These are phyloP conservation scores for Triangularia setosa DNA, from an alignment of 2,329 filamentous ascomycete genomes.

Conservation along the genomic window DNA sequence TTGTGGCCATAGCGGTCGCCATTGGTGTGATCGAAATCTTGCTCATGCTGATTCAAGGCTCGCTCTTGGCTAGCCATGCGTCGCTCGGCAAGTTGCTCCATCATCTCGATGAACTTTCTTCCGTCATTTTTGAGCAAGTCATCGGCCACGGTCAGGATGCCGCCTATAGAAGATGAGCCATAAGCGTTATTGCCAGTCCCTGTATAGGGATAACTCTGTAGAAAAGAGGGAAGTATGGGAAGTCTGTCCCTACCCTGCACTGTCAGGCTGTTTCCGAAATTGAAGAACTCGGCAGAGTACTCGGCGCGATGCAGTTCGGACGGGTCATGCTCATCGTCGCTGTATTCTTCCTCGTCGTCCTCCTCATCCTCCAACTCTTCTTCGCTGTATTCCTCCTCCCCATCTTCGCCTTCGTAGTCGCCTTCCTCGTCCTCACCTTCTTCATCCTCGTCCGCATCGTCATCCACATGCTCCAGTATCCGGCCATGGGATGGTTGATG, in stretches of 20 bases:
- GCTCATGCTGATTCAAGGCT: slow-evolving; percentile 63
- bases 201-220: slow-evolving; percentile 28
- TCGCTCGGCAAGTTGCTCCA: slow-evolving; percentile 97
- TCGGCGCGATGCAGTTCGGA: slow-evolving; percentile 56
- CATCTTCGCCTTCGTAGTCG: slow-evolving; percentile 46
- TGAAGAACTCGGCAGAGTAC: slow-evolving; percentile 82
- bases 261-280: slow-evolving; percentile 94
- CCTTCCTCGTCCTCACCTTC: slow-evolving; percentile 34
- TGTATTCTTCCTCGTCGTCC: slow-evolving; percentile 54
- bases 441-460: slow-evolving; percentile 53
- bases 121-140: slow-evolving; percentile 98
- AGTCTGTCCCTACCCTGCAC: slow-evolving; percentile 69
- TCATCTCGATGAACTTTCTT: slow-evolving; percentile 99
- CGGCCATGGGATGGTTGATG: slow-evolving; percentile 67
- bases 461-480: slow-evolving; percentile 63
- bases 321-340: slow-evolving; percentile 55
- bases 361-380: slow-evolving; percentile 50
- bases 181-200: slow-evolving; percentile 29
- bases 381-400: slow-evolving; percentile 48
- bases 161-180: slow-evolving; percentile 59
- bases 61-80: slow-evolving; percentile 79
- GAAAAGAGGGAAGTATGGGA: slow-evolving; percentile 36
- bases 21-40: slow-evolving; percentile 53
- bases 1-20: slow-evolving; percentile 62
- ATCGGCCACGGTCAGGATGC: slow-evolving; percentile 97